Base-by-base conservation (phyloP, 768 basidiomycete genomes). In the Phlegmacium glaucopus region DNA sequence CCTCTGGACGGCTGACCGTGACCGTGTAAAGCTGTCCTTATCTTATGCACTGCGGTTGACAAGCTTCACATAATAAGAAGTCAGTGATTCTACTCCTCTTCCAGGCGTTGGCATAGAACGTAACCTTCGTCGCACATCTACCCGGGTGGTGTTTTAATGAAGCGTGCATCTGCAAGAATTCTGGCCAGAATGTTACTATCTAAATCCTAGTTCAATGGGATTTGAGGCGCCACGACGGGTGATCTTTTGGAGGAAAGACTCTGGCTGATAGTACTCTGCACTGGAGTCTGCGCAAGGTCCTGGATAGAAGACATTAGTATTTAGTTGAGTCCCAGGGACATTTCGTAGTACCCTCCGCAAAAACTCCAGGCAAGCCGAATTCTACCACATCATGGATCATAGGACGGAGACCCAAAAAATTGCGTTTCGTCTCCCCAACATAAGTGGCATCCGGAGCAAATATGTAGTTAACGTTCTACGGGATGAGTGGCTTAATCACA, bases 381-480 rank as follows among this genome's bases (percentile, higher is more conserved):
- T 86, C 84, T 4, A 76, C 57, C 0, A 18, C 78, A 80, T 2
- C 56, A 46, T 83, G 79, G 34, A 85, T 83, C 26, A 82, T 51
- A 0, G 82, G 79, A 48, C 83, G 82, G 1, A 83, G 4, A 2
- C 75, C 75, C 70, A 9, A 78, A 12, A 53, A 79, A 71, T 10
- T 72, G 64, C 30, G 60, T 51, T 3, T 55, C 51, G 6, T 53
- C 60, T 54, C 50, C 28, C 47, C 58, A 17, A 60, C 60, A n/a
- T n/a, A n/a, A 67, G 40, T 79, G 45, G 63, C 75, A 30, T 69
- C 59, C 4, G 54, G 39, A 10, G 78, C 75, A 56, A 83, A 77
- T n/a, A n/a, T n/a, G n/a, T n/a, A 5, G 62, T 59, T 2, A 62
- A 45, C 0, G 51, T 39, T 16, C 39, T 51, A 45, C 61, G 63